Evolutionary conservation across 306 rosid genomes (phyloP).

Genomic region (Inga oerstediana): DNA sequence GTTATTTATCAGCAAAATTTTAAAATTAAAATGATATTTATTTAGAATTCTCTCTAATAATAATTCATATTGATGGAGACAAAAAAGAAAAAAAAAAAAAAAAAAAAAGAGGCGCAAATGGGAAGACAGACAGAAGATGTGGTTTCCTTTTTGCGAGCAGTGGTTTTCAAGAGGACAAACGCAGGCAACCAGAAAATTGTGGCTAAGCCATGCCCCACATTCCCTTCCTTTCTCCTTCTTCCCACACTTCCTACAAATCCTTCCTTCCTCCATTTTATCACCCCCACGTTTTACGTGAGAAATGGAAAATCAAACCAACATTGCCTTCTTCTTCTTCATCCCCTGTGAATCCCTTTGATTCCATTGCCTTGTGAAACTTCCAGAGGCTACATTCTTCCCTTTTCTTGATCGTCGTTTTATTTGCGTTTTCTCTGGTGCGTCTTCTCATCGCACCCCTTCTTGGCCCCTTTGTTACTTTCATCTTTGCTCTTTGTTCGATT

Average conservation of each 20-base stretch:
- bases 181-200: conserved; percentile 50
- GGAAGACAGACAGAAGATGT: neutral
- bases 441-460: conserved; percentile 22
- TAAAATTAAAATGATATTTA: too few species aligned
- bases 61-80: neutral
- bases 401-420: neutral
- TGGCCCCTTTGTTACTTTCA: conserved; percentile 19
- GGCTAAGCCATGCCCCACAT: conserved; percentile 69
- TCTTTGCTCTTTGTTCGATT: conserved; percentile 5
- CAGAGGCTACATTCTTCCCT: neutral
- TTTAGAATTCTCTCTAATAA: neutral
- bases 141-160: conserved; percentile 28
- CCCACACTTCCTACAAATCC: conserved; percentile 36
- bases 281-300: conserved; percentile 26
- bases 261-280: conserved; percentile 36
- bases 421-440: conserved; percentile 20
- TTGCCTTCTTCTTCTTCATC: neutral
- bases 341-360: conserved; percentile 14
- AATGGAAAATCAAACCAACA: conserved; percentile 29
- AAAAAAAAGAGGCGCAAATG: conserved; percentile 21
- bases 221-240: conserved; percentile 38
- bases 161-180: conserved; percentile 41
- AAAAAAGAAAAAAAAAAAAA: neutral
- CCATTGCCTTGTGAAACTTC: conserved; percentile 19
- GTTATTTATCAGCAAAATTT: too few species aligned